A percentile compares a stretch with the other conserved stretches of the same genome.
phyloP scores from a whole-genome alignment of 1,139 yeast species.

The Spencermartinsiella ligniputridi region DNA sequence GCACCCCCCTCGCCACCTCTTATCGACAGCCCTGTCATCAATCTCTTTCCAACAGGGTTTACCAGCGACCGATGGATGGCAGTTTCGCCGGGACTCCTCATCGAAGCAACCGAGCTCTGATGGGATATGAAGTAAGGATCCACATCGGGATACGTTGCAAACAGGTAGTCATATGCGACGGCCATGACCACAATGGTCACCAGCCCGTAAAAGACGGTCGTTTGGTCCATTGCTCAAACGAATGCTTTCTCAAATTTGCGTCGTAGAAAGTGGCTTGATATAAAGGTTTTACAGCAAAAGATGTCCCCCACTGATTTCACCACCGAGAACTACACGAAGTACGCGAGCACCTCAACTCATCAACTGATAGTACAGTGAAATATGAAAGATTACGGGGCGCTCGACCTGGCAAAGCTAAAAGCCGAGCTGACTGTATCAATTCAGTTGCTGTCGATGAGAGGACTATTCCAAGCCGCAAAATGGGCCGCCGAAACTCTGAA shows the following conservation, averaged over 20 bases:
- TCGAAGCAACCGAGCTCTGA: constrained; percentile 53
- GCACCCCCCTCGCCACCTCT: constrained; percentile 28
- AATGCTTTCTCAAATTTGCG: too few relatives aligned
- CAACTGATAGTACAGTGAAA: not conserved
- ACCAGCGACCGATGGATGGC: constrained; percentile 61
- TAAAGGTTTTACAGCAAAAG: too few relatives aligned
- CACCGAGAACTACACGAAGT: too few relatives aligned
- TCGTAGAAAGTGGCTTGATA: too few relatives aligned
- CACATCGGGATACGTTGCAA: constrained; percentile 42
- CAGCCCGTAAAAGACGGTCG: constrained; percentile 22
- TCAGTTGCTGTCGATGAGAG: constrained; percentile 41
- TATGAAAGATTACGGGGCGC: not conserved
- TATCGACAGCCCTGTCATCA: constrained; percentile 52
- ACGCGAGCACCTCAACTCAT: too few relatives aligned
- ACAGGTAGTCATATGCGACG: constrained; percentile 23
- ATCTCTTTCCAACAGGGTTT: constrained; percentile 37
- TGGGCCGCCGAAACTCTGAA: constrained; percentile 76
- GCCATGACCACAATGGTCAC: constrained; percentile 19
- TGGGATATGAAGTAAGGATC: constrained; percentile 49
- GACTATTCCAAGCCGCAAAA: constrained; percentile 65
- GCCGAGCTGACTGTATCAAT: constrained; percentile 39
- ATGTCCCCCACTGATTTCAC: too few relatives aligned
- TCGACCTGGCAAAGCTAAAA: constrained; percentile 24
- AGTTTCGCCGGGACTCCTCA: constrained; percentile 51
- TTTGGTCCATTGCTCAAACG: constrained; percentile 16